phyloP scores from a whole-genome alignment of 345 rosid species.

The Linum usitatissimum region DNA sequence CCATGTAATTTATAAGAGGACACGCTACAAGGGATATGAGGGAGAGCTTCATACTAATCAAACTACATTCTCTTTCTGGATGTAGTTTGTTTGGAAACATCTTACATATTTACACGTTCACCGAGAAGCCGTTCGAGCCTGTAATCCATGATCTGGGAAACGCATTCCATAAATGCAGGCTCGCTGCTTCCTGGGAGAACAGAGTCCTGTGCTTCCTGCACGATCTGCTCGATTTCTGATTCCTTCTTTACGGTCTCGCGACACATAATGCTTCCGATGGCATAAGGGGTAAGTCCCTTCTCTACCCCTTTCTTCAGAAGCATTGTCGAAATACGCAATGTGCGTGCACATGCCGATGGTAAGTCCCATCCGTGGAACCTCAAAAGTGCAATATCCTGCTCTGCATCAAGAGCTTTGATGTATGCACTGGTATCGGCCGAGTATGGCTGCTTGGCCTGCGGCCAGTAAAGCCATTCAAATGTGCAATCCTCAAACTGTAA shows the following conservation, averaged over 20 bases:
- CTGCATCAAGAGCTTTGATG: slow-evolving; percentile 49
- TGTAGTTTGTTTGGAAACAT: too few relatives aligned
- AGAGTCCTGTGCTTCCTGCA: slow-evolving; percentile 44
- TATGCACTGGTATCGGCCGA: slow-evolving; percentile 44
- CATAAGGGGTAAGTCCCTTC: slow-evolving; percentile 57
- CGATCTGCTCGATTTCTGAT: slow-evolving; percentile 59
- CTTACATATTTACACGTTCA: too few relatives aligned
- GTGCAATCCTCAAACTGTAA: slow-evolving; percentile 86
- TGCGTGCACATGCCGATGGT: slow-evolving; percentile 35
- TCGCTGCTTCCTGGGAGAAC: slow-evolving; percentile 44
- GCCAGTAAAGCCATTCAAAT: slow-evolving; percentile 93
- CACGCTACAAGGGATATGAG: too few relatives aligned
- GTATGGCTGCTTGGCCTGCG: slow-evolving; percentile 66
- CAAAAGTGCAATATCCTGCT: slow-evolving; percentile 54
- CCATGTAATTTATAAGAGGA: too few relatives aligned
- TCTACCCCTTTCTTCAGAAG: slow-evolving; percentile 70
- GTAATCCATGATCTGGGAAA: slow-evolving; percentile 48
- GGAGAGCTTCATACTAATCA: too few relatives aligned
- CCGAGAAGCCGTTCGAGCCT: slow-evolving; percentile 25
- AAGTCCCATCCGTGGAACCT: slow-evolving; percentile 68
- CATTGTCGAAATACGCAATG: slow-evolving; percentile 57
- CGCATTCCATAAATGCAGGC: slow-evolving; percentile 36
- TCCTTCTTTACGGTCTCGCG: slow-evolving; percentile 45
- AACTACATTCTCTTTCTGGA: too few relatives aligned
- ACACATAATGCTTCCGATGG: slow-evolving; percentile 73